A percentile compares a stretch with the other conserved stretches of the same genome.
Conservation (phyloP, 805 yeast species). For the Metschnikowia koreensis region DNA sequence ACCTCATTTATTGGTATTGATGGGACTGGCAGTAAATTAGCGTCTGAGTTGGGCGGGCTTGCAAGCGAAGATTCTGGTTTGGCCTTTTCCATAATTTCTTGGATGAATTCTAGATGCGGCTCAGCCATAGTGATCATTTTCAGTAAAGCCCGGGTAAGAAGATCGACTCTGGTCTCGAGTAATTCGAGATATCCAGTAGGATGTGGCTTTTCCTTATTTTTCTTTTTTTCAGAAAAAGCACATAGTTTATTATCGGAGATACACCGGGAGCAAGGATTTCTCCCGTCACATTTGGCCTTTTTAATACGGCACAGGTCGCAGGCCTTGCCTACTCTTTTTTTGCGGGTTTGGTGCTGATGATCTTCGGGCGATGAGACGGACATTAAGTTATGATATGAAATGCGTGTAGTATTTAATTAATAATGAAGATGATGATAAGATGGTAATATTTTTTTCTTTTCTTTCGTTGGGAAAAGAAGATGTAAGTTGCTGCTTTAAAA, state of each 20-base stretch:
- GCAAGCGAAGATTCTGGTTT: conserved; percentile 4
- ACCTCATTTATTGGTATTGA: conserved; percentile 47
- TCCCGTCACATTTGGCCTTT: conserved; percentile 64
- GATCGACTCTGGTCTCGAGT: conserved; percentile 54
- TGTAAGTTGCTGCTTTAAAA: not conserved
- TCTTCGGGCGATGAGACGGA: conserved; percentile 11
- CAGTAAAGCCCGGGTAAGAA: conserved; percentile 51
- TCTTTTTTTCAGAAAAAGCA: conserved; percentile 55
- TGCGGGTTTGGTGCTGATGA: conserved; percentile 25
- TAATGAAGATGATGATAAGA: not conserved
- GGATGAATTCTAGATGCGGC: conserved; percentile 29
- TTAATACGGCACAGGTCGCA: conserved; percentile 63
- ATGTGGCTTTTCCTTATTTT: conserved; percentile 52
- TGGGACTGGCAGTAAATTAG: conserved; percentile 1
- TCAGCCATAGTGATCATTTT: conserved; percentile 33
- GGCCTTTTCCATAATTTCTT: conserved; percentile 19
- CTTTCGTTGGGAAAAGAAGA: not conserved
- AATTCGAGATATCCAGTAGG: conserved; percentile 63
- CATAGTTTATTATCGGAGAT: conserved; percentile 56
- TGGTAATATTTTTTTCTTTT: not conserved
- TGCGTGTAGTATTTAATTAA: not conserved
- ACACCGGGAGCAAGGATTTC: conserved; percentile 59
- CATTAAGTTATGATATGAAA: conserved; percentile 1
- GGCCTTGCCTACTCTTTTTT: conserved; percentile 62
- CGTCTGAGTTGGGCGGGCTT: conserved; percentile 3